Conservation (phyloP, 2,329 filamentous ascomycete genomes). For the Sclerotinia spermophila region DNA sequence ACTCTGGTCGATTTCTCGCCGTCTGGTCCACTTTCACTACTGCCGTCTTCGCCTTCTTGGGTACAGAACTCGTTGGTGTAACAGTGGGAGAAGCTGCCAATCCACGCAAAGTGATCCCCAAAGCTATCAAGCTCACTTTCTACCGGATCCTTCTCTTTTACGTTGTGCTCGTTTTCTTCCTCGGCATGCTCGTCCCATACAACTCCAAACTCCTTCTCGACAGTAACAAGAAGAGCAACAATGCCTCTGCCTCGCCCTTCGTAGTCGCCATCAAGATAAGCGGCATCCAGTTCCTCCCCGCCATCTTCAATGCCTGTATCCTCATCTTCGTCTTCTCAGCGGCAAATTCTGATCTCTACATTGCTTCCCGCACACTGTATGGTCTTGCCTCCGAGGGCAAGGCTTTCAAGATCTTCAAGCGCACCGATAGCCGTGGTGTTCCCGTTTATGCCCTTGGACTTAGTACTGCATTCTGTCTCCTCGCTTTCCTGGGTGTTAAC, state of each 20-base stretch:
- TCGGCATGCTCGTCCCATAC: slow-evolving; percentile 61
- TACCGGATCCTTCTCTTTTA: slow-evolving; percentile 62
- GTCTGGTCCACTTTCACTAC: slow-evolving; percentile 52
- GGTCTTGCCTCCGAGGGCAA: slow-evolving; percentile 64
- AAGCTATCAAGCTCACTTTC: slow-evolving; percentile 57
- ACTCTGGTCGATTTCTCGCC: slow-evolving; percentile 52
- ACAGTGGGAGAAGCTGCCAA: slow-evolving; percentile 63
- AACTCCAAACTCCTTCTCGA: slow-evolving; percentile 54
- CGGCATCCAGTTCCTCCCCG: slow-evolving; percentile 60
- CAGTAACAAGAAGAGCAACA: slow-evolving; percentile 42
- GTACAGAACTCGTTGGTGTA: slow-evolving; percentile 59
- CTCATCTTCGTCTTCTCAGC: slow-evolving; percentile 65
- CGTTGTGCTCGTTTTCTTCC: slow-evolving; percentile 55
- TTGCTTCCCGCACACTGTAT: slow-evolving; percentile 66
- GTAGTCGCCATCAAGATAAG: slow-evolving; percentile 61
- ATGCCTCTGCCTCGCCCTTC: slow-evolving; percentile 47
- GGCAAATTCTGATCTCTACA: slow-evolving; percentile 59
- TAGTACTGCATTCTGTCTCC: slow-evolving; percentile 52
- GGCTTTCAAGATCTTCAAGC: slow-evolving; percentile 57
- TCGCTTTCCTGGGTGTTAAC: slow-evolving; percentile 63
- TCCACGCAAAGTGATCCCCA: slow-evolving; percentile 62
- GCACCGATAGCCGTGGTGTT: slow-evolving; percentile 56
- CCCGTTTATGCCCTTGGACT: slow-evolving; percentile 45
- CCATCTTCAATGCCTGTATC: slow-evolving; percentile 66
- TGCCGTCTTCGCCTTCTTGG: slow-evolving; percentile 58